Evolutionary conservation across 371 early-diverging fungal genomes (phyloP), one percentile per base, ranked within the genome.

Genomic region (Mucor saturninus): DNA sequence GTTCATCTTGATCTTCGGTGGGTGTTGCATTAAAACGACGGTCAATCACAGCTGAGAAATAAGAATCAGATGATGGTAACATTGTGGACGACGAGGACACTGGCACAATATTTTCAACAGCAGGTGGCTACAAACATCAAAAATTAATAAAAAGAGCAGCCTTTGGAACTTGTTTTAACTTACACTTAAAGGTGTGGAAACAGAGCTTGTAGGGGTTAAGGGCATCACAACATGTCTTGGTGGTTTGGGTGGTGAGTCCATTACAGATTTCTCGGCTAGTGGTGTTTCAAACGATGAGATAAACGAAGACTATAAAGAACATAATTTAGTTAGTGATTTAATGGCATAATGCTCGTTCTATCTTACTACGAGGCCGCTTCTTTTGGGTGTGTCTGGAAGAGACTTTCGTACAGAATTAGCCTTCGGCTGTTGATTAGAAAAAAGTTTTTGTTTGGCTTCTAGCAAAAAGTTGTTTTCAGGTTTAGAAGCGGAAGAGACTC

Each of bases 221-320:
- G 53, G 37, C 8, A 37, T 13, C 10, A 37, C 11, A 9, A 46
- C 13, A 29, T 55, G 62, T 40, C 56, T 49, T 29, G 42, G 39
- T 2, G 42, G 50, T 30, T 55, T 62, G 7, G 56, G 50, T 31
- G 56, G 43, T 8, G 15, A 21, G 1, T 43, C 28, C 6, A 9
- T 46, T n/a, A 42, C 10, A 4, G n/a, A 13, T 42, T 9, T 46
- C 5, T 37, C 15, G 11, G 55, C 0, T 32, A 60, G 21, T 30
- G 65, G 48, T 28, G 50, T 35, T 37, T 65, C 66, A 38, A 51
- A 61, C 13, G 45, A 60, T 29, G 66, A 56, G 13, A 65, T 48
- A 45, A 65, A 60, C 2, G 66, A 65, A 28, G 66, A 65, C 66
- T 65, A 54, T 28, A 46, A 8, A 43, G 1, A 43, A 38, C 6